phyloP scores from a whole-genome alignment of 2,329 filamentous ascomycete genomes.

The Fusarium globosum region DNA sequence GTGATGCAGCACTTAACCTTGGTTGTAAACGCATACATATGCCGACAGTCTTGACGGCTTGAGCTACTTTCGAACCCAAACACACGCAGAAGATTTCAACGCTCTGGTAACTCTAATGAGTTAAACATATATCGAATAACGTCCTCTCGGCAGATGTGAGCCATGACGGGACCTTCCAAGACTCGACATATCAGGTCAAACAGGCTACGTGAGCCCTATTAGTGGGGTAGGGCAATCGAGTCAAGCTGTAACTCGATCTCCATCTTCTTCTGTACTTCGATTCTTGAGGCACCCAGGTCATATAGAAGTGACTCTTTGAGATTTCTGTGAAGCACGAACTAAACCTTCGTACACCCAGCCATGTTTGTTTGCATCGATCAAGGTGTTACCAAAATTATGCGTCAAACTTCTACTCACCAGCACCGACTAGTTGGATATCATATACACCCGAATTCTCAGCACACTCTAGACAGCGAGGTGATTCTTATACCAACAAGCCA shows the following conservation, averaged over 20 bases:
- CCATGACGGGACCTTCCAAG: neutral
- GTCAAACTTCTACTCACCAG: neutral
- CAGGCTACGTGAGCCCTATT: constrained; percentile 6
- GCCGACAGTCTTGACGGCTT: neutral
- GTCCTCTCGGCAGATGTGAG: neutral
- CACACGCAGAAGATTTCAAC: neutral
- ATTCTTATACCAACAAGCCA: neutral
- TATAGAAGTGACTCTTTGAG: neutral
- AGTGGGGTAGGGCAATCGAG: neutral
- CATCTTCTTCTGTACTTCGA: neutral
- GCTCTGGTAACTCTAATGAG: neutral
- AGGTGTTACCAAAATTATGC: neutral
- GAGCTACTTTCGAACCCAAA: neutral
- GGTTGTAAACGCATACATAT: neutral
- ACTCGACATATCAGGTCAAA: neutral
- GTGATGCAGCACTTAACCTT: neutral
- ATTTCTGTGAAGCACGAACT: neutral
- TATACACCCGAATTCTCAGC: neutral
- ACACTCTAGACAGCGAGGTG: neutral
- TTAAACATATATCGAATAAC: neutral
- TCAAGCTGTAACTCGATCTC: constrained; percentile 3
- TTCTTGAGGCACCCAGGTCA: neutral
- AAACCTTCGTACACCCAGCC: neutral
- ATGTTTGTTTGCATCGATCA: neutral
- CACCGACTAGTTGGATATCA: neutral